phyloP scores from a whole-genome alignment of 345 rosid genomes.

The Syzygium aqueum region DNA sequence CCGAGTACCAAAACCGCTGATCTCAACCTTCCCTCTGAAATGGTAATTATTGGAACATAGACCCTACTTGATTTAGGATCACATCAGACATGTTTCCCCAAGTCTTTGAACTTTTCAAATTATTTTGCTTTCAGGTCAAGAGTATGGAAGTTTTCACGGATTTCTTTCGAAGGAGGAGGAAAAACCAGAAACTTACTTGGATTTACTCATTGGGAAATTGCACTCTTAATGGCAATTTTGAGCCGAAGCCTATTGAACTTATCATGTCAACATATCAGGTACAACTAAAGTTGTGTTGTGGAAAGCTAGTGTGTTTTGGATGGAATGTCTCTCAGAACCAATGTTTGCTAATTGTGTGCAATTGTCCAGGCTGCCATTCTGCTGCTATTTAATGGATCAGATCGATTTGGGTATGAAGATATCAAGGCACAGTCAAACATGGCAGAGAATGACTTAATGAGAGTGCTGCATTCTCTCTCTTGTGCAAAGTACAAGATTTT shows the following conservation, averaged over 20 bases:
- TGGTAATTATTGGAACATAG: neutral
- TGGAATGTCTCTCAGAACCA: neutral
- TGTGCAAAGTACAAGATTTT: constrained; percentile 33
- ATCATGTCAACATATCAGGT: constrained; percentile 36
- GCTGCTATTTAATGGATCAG: constrained; percentile 27
- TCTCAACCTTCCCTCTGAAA: constrained; percentile 3
- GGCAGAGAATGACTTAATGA: constrained; percentile 20
- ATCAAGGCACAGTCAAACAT: constrained; percentile 24
- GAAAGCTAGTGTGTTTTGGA: neutral
- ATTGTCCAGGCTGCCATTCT: constrained; percentile 23
- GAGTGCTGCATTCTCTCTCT: constrained; percentile 35
- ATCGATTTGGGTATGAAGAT: constrained; percentile 28
- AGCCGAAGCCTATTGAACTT: constrained; percentile 44
- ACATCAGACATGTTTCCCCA: neutral
- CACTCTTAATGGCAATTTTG: constrained; percentile 49
- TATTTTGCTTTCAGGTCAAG: constrained; percentile 2
- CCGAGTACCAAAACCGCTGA: neutral
- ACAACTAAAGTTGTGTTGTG: neutral
- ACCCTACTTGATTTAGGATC: neutral
- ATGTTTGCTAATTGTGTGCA: neutral
- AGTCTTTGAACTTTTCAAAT: neutral
- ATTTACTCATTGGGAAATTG: constrained; percentile 62
- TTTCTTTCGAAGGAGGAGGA: constrained; percentile 45
- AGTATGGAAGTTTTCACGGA: constrained; percentile 50
- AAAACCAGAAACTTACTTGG: constrained; percentile 59